Conservation (phyloP, 805 yeast genomes). For the Saccharomyces paradoxus region DNA sequence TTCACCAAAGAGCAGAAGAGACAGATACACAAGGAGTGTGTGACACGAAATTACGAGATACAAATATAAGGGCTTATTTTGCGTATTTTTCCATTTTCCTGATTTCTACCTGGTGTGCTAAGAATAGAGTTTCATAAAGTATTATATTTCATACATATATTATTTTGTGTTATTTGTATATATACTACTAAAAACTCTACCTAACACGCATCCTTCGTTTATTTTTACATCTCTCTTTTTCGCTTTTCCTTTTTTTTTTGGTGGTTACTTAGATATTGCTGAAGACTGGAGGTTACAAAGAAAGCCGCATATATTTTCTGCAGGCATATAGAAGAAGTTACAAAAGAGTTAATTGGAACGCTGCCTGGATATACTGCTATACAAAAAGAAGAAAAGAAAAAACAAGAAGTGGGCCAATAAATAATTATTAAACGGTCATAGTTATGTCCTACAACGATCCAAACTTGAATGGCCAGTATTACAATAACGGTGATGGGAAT, state of each 20-base stretch:
- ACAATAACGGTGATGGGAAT: conserved; percentile 17
- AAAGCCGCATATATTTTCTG: neutral
- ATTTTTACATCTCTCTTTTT: neutral
- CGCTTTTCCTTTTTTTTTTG: neutral
- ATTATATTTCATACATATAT: neutral
- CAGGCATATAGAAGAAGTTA: neutral
- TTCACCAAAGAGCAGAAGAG: neutral
- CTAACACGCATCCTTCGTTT: neutral
- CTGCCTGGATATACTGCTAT: neutral
- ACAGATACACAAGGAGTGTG: neutral
- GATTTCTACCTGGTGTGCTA: neutral
- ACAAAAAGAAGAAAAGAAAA: neutral
- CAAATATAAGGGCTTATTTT: neutral
- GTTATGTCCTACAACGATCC: conserved; percentile 12
- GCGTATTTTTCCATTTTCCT: neutral
- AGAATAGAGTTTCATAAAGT: neutral
- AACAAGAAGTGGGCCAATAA: neutral
- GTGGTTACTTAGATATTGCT: neutral
- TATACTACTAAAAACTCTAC: neutral
- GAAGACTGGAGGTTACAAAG: neutral
- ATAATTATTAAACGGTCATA: neutral
- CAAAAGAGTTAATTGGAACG: neutral
- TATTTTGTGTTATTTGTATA: neutral
- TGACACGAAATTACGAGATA: neutral
- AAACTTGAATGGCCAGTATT: conserved; percentile 21